Percentiles rank a stretch among this genome's conserved stretches.
Conservation (phyloP, 257 asterid species). For the Ophiorrhiza pumila region DNA sequence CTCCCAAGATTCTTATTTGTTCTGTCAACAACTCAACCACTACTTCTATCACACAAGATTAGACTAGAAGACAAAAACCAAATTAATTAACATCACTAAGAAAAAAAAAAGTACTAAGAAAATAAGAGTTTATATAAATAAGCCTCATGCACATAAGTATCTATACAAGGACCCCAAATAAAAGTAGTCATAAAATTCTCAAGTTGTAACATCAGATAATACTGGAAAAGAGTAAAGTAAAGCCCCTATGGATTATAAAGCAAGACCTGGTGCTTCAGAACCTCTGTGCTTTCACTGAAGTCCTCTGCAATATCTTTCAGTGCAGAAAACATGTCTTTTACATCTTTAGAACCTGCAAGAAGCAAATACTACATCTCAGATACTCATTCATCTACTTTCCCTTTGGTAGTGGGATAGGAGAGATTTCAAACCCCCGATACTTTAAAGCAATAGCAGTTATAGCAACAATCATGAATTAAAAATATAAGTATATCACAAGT, state of each 20-base stretch:
- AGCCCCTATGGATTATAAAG: conserved; percentile 13
- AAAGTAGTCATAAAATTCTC: not conserved
- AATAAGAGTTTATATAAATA: not conserved
- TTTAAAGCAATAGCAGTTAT: conserved; percentile 1
- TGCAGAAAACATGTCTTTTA: conserved; percentile 62
- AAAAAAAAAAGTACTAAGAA: no score
- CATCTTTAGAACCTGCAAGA: conserved; percentile 75
- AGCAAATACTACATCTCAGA: conserved; percentile 19
- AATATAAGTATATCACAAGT: not conserved
- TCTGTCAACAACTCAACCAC: not conserved
- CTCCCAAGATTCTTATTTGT: no score
- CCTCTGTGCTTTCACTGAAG: conserved; percentile 42
- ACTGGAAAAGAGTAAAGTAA: conserved; percentile 2
- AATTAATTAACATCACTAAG: not conserved
- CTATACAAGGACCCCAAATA: not conserved
- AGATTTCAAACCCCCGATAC: not conserved
- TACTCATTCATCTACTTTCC: conserved; percentile 9
- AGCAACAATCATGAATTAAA: not conserved
- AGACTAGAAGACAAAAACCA: not conserved
- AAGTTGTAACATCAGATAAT: not conserved
- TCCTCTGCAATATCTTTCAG: conserved; percentile 68
- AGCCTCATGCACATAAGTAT: not conserved
- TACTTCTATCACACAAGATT: not conserved
- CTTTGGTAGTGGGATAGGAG: not conserved
- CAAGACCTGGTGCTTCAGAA: conserved; percentile 69